A percentile compares a stretch with the other conserved stretches of the same genome.
phyloP scores from a whole-genome alignment of 116 monocot species.

The Cymodocea nodosa region DNA sequence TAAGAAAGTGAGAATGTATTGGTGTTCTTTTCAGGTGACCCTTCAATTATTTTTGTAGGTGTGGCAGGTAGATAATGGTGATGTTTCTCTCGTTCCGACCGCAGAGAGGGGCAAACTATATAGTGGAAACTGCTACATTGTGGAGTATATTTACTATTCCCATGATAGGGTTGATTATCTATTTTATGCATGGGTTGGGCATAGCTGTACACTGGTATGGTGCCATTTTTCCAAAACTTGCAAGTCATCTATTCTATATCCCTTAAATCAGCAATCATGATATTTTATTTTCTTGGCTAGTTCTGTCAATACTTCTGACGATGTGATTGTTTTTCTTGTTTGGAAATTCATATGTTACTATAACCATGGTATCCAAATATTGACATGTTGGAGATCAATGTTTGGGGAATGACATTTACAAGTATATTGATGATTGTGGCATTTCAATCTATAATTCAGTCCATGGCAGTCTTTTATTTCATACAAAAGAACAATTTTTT shows the following conservation, averaged over 20 bases:
- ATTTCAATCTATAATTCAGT: no score
- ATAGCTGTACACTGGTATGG: constrained; percentile 21
- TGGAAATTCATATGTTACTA: background rate
- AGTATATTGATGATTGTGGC: no score
- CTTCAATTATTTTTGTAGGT: constrained; percentile 16
- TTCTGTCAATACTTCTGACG: no score
- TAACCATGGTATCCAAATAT: no score
- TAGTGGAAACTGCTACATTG: constrained; percentile 39
- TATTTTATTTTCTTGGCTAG: background rate
- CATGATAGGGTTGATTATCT: constrained; percentile 21
- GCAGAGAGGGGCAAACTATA: constrained; percentile 25
- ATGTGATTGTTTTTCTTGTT: background rate
- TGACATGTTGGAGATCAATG: no score
- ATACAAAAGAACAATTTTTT: no score
- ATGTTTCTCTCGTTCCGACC: constrained; percentile 15
- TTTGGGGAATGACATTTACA: no score
- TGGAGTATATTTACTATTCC: constrained; percentile 23
- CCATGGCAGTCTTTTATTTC: no score
- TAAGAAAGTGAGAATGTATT: background rate
- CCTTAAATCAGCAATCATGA: no score
- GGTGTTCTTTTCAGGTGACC: background rate
- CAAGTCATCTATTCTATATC: no score
- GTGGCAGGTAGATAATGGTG: constrained; percentile 29
- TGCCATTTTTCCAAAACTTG: background rate
- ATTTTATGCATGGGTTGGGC: constrained; percentile 40